phyloP scores from a whole-genome alignment of 495 filamentous ascomycete genomes.

The Podospora australis region DNA sequence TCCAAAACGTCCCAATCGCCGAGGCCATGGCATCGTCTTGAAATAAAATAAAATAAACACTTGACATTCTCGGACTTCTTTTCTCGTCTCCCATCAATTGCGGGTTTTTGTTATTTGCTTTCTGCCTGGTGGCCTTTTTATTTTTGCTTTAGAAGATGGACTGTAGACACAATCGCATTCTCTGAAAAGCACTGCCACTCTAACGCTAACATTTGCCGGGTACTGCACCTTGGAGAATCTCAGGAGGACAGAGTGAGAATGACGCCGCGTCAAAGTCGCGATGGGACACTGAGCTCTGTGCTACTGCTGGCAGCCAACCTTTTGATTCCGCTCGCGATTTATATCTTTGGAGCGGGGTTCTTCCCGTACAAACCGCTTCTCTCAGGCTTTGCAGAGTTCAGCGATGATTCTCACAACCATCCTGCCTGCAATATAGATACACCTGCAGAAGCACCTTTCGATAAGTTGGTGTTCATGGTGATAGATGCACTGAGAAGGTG shows the following conservation, averaged over 20 bases:
- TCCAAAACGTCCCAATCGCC: slow-evolving; percentile 1
- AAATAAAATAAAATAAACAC: neutral
- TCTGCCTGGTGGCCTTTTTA: too few relatives aligned
- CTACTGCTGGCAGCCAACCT: slow-evolving; percentile 60
- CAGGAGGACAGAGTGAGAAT: slow-evolving; percentile 14
- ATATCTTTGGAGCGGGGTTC: slow-evolving; percentile 86
- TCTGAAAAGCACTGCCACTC: too few relatives aligned
- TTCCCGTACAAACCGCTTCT: slow-evolving; percentile 96
- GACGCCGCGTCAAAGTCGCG: slow-evolving; percentile 21
- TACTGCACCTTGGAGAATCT: too few relatives aligned
- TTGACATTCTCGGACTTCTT: neutral
- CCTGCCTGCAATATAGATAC: neutral
- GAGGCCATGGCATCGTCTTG: neutral
- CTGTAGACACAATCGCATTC: neutral
- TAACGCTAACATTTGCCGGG: too few relatives aligned
- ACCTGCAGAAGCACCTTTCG: slow-evolving; percentile 61
- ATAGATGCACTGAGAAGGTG: slow-evolving; percentile 92
- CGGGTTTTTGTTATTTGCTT: neutral
- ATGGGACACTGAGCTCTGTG: slow-evolving; percentile 31
- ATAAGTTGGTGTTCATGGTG: slow-evolving; percentile 95
- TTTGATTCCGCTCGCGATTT: slow-evolving; percentile 67
- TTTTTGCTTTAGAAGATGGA: neutral
- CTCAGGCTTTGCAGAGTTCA: slow-evolving; percentile 64
- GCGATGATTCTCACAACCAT: slow-evolving; percentile 14
- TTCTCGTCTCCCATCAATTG: neutral